Base-by-base conservation (phyloP, 1,284 basidiomycete species). In the Rhodofomes roseus region DNA sequence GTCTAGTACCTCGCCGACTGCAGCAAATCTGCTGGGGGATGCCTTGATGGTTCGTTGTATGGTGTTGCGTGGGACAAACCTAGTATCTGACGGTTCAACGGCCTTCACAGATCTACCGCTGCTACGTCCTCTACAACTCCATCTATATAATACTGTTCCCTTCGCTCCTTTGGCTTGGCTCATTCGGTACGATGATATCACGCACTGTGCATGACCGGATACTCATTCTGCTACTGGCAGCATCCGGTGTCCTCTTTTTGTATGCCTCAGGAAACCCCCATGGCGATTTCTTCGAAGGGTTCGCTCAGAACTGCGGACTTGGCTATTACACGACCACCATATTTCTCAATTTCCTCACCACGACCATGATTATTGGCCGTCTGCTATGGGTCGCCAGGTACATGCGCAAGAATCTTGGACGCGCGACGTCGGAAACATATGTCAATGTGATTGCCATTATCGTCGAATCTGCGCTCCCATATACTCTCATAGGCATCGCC, bases 201-300 rank as follows among this genome's bases (percentile, higher is more conserved):
- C n/a, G n/a, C n/a, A n/a, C n/a, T n/a, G n/a, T n/a, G n/a, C n/a
- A n/a, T n/a, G n/a, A n/a, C n/a, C n/a, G n/a, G n/a, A n/a, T n/a
- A n/a, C n/a, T n/a, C n/a, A n/a, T n/a, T n/a, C n/a, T n/a, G n/a
- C n/a, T n/a, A n/a, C n/a, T n/a, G n/a, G n/a, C n/a, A n/a, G 55
- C 27, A 1, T 7, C 25, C 11, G 55, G 43, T n/a, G 23, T 56
- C n/a, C n/a, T 52, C 18, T 7, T 29, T 11, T 14, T 41, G 12
- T 46, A 34, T 16, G 23, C 31, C 1, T 48, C 57, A 29, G 63
- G 65, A 23, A 57, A 51, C 34, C 65, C 65, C 18, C 23, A 60
- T 54, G 61, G 59, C 3, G 40, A 66, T 57, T 66, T 66, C 62
- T 66, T 66, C 58, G 58, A 41, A n/a, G 63, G 63, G n/a, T 53